These are phyloP conservation scores for Epichloe hybrida DNA, from an alignment of 2,329 filamentous ascomycete genomes.

Conservation along the genomic window DNA sequence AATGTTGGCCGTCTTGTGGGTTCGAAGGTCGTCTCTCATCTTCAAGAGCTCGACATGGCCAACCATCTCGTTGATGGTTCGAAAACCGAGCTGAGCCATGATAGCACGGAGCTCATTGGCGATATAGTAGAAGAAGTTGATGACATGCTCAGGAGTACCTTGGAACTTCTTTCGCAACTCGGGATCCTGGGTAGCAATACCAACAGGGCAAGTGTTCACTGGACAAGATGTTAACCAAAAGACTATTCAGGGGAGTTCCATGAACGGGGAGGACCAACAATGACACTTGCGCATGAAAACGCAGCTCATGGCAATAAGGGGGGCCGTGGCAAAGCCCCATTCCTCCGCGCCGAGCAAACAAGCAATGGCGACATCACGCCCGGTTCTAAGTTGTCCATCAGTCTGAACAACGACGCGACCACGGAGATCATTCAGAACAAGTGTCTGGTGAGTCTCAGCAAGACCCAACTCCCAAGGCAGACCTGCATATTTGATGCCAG, in stretches of 20 bases:
- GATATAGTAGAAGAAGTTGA: conserved; percentile 98
- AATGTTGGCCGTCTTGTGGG: conserved; percentile 81
- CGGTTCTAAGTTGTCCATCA: conserved; percentile 85
- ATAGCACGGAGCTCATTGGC: conserved; percentile 92
- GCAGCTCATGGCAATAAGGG: conserved; percentile 95
- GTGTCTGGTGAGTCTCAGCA: conserved; percentile 90
- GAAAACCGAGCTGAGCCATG: conserved; percentile 91
- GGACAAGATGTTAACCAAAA: neutral
- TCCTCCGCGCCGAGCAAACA: conserved; percentile 95
- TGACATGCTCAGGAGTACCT: conserved; percentile 88
- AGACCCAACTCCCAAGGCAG: conserved; percentile 94
- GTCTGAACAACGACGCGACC: conserved; percentile 94
- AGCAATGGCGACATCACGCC: conserved; percentile 85
- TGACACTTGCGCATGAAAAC: conserved; percentile 84
- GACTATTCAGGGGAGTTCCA: too few species aligned
- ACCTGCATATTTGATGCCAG: conserved; percentile 96
- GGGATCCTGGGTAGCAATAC: conserved; percentile 93
- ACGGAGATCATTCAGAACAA: conserved; percentile 90
- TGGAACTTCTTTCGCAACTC: conserved; percentile 86
- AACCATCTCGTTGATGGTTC: conserved; percentile 96
- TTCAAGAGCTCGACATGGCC: conserved; percentile 77
- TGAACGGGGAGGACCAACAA: neutral
- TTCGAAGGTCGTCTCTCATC: conserved; percentile 78
- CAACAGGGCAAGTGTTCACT: conserved; percentile 70
- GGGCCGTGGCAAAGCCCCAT: conserved; percentile 91